Base-by-base conservation (phyloP, 805 yeast genomes). In the Starmerella etchellsii region DNA sequence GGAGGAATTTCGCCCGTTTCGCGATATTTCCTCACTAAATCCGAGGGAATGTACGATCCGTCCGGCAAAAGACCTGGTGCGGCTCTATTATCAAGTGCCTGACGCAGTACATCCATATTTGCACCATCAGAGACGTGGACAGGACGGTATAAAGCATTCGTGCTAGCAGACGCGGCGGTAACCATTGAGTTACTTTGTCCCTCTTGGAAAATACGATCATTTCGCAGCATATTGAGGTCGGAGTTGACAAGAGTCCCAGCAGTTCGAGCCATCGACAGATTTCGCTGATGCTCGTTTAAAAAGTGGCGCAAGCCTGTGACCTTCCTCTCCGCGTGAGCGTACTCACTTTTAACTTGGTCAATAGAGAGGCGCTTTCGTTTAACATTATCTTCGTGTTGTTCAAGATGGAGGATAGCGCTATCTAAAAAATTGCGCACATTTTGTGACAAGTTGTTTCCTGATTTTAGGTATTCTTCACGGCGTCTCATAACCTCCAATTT, bases 1-100 rank as follows among this genome's bases (percentile, higher is more conserved):
- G 26, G 11, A 11, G 11, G 26, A 11, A 8, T 11, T 24, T 11
- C 26, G 26, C 26, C 26, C 11, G 14, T 7, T 27, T 13, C 30
- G 14, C 30, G 34, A 14, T n/a, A 18, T 10, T 14, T 10, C n/a
- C 21, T 16, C 9, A 24, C 25, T 3, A 4, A 4, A 5, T 18
- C 16, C 20, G 31, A 21, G 3, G 32, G 38, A 11, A 41, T 27
- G 14, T 23, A n/a, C 11, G 36, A 20, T 1, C 46, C 42, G 19
- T 47, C 50, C 8, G 50, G 50, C 9, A 47, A 38, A 32, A 37
- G 20, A 3, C 48, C 46, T 3, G 48, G 45, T n/a, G 21, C 24
- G 7, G 3, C 14, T 4, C 33, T 26, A 25, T 41, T 15, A 8
- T 10, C 8, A 11, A 43, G 6, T 3, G 50, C 48, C 8, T 29